phyloP scores from a whole-genome alignment of 768 basidiomycete genomes.

The Hericium rajendrae region DNA sequence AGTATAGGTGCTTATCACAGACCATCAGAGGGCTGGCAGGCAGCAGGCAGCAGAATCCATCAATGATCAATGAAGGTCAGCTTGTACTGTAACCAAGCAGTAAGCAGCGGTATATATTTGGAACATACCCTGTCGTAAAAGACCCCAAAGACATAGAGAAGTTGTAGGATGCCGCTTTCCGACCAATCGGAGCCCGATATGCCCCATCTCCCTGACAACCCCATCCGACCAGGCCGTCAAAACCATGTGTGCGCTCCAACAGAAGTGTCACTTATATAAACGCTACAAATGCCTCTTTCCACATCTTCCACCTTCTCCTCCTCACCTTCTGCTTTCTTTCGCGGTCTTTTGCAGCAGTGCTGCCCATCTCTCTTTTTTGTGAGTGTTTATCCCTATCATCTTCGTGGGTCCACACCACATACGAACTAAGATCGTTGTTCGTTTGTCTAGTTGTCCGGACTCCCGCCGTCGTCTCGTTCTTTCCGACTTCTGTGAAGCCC shows the following conservation, averaged over 20 bases:
- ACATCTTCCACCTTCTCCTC: slow-evolving; percentile 17
- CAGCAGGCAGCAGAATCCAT: no score
- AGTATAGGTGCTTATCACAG: no score
- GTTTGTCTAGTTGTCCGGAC: slow-evolving; percentile 21
- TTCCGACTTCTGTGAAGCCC: slow-evolving; percentile 41
- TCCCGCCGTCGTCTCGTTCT: slow-evolving; percentile 25
- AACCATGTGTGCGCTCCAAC: no score
- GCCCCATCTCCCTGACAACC: no score
- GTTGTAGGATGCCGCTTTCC: neutral
- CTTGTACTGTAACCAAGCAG: no score
- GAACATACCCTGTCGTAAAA: no score
- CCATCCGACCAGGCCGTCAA: no score
- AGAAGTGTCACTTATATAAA: no score
- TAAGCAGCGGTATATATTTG: no score
- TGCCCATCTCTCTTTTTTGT: slow-evolving; percentile 26
- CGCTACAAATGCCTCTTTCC: neutral
- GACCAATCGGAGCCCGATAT: no score
- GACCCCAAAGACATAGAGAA: neutral
- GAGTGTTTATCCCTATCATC: slow-evolving; percentile 2
- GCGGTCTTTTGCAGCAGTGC: slow-evolving; percentile 42
- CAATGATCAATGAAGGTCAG: no score
- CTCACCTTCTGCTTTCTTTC: slow-evolving; percentile 15
- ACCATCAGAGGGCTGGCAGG: no score
- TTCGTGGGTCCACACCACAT: neutral
- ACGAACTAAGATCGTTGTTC: slow-evolving; percentile 1